phyloP scores from a whole-genome alignment of 2,329 filamentous ascomycete genomes.

The Phaeomoniella chlamydospora region DNA sequence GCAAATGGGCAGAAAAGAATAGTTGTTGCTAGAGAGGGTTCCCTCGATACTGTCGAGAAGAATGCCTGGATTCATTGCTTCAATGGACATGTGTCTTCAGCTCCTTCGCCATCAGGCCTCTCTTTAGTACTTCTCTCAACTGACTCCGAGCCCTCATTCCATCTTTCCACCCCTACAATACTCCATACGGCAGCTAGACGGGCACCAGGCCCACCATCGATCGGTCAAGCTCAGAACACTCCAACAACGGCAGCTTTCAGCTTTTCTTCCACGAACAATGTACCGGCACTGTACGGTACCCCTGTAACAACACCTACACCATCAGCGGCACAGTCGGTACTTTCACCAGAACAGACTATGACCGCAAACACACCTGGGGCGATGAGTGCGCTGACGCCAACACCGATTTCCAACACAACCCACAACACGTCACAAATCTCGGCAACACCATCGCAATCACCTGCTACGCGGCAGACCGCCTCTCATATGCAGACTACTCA shows the following conservation, averaged over 20 bases:
- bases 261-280: not conserved
- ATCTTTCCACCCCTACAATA: conserved; percentile 5
- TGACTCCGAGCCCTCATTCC: conserved; percentile 6
- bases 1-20: conserved; percentile 40
- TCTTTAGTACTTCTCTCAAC: conserved; percentile 2
- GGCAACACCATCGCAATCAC: conserved; percentile 21
- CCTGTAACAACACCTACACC: conserved; percentile 12
- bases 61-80: conserved; percentile 17
- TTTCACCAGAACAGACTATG: conserved; percentile 27
- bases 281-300: conserved; percentile 9
- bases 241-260: not conserved
- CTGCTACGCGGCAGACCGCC: conserved; percentile 8
- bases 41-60: conserved; percentile 35
- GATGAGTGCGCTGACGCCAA: conserved; percentile 10
- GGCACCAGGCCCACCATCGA: conserved; percentile 2
- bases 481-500: not conserved
- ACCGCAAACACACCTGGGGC: conserved; percentile 12
- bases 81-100: not conserved
- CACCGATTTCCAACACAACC: conserved; percentile 6
- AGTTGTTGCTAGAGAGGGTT: conserved; percentile 37
- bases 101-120: not conserved
- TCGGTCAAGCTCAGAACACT: not conserved
- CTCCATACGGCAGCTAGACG: conserved; percentile 3
- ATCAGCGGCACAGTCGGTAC: conserved; percentile 10
- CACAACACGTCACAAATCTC: conserved; percentile 10